Percentiles rank a stretch among this genome's conserved stretches.
Conservation (phyloP, 2,329 filamentous ascomycete species). For the Aureobasidium mangrovei region DNA sequence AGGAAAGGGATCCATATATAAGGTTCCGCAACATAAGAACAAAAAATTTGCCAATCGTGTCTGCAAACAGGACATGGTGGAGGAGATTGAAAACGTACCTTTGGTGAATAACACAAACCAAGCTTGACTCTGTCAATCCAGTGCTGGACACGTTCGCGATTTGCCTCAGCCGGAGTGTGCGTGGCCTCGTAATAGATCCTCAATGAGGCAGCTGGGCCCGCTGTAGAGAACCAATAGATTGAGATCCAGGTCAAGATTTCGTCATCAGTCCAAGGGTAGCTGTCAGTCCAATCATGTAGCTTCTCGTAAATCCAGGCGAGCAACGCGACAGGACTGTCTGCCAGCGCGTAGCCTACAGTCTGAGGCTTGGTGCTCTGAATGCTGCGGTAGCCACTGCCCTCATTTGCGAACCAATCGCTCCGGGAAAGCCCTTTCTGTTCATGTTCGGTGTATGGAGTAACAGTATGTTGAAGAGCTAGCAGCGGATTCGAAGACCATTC, state of each 20-base stretch:
- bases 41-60: too few relatives aligned
- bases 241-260: constrained; percentile 68
- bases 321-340: constrained; percentile 60
- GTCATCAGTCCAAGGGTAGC: constrained; percentile 64
- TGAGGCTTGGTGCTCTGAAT: constrained; percentile 61
- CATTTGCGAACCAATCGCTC: constrained; percentile 46
- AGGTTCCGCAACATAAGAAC: not conserved
- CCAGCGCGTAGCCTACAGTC: constrained; percentile 60
- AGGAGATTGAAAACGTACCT: constrained; percentile 13
- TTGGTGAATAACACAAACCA: constrained; percentile 49
- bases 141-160: constrained; percentile 29
- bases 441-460: constrained; percentile 44
- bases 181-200: constrained; percentile 64
- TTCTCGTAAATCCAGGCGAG: constrained; percentile 79
- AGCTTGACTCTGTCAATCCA: constrained; percentile 42
- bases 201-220: constrained; percentile 58
- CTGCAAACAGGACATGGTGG: not conserved
- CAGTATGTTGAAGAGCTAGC: constrained; percentile 47
- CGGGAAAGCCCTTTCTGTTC: constrained; percentile 48
- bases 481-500: constrained; percentile 45
- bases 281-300: constrained; percentile 65
- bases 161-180: constrained; percentile 30
- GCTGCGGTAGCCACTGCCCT: constrained; percentile 52
- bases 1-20: too few relatives aligned
- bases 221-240: constrained; percentile 62